phyloP scores from a whole-genome alignment of 1,284 basidiomycete species.

The Tilletia horrida region DNA sequence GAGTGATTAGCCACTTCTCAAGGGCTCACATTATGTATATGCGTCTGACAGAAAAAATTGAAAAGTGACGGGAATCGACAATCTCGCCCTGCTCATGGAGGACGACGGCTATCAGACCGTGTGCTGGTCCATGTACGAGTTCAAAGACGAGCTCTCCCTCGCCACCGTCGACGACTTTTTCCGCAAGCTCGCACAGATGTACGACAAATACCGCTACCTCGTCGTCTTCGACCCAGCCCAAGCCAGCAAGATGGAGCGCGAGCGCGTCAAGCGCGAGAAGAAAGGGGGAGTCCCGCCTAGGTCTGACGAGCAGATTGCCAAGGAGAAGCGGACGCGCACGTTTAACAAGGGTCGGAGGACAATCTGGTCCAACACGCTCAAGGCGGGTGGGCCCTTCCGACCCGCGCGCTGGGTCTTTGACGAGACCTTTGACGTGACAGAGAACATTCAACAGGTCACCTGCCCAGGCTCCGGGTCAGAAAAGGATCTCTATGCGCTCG shows the following conservation, averaged over 20 bases:
- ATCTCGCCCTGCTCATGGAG: constrained; percentile 51
- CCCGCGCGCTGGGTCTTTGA: constrained; percentile 51
- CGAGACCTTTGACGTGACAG: constrained; percentile 47
- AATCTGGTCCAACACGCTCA: constrained; percentile 38
- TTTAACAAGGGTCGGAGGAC: constrained; percentile 40
- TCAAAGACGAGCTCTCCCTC: constrained; percentile 47
- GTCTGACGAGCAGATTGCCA: constrained; percentile 10
- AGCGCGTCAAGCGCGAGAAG: constrained; percentile 22
- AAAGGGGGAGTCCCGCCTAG: constrained; percentile 21
- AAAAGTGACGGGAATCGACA: constrained; percentile 50
- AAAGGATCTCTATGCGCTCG: constrained; percentile 41
- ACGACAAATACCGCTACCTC: constrained; percentile 51
- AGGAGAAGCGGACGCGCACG: not conserved
- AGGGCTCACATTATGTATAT: not conserved
- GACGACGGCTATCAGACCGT: constrained; percentile 49
- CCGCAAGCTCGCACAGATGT: constrained; percentile 45
- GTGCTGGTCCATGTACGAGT: constrained; percentile 54
- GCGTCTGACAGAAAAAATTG: not conserved
- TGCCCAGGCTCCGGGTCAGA: constrained; percentile 36
- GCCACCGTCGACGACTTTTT: constrained; percentile 51
- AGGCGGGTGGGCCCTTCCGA: constrained; percentile 40
- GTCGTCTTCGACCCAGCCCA: constrained; percentile 48
- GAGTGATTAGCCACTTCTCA: not conserved
- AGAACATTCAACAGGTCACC: constrained; percentile 46
- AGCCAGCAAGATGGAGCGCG: constrained; percentile 31